Conservation (phyloP, 2,329 filamentous ascomycete species). For the Reticulascus tulasneorum region DNA sequence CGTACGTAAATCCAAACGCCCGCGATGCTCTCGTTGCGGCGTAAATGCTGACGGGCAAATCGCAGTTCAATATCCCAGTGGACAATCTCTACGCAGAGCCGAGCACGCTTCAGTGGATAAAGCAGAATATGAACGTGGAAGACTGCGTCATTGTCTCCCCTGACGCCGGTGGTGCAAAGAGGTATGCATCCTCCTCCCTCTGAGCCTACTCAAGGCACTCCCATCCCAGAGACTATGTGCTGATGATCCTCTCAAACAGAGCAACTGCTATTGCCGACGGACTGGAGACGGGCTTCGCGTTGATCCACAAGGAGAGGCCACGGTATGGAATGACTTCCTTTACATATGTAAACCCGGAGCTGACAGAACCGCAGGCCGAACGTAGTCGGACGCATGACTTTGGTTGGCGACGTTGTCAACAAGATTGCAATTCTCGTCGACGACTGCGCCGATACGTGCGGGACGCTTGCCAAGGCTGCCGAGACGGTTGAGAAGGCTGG, state of each 20-base stretch:
- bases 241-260: no score
- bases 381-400: constrained; percentile 84
- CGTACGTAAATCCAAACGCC: no score
- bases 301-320: constrained; percentile 76
- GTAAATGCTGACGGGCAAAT: no score
- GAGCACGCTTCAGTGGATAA: constrained; percentile 78
- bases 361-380: constrained; percentile 69
- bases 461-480: constrained; percentile 63
- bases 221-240: no score
- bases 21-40: no score
- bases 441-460: constrained; percentile 96
- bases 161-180: constrained; percentile 82
- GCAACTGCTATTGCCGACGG: constrained; percentile 84
- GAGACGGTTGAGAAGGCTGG: constrained; percentile 11
- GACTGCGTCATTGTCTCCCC: constrained; percentile 85
- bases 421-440: constrained; percentile 95
- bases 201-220: no score
- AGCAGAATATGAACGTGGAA: constrained; percentile 68
- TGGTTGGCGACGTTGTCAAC: constrained; percentile 90
- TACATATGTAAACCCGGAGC: no score
- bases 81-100: constrained; percentile 81
- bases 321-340: no score
- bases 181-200: no score
- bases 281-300: constrained; percentile 75
- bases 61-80: constrained; percentile 69